Evolutionary conservation across 2,329 filamentous ascomycete species (phyloP).

Genomic region (Cladosporium sp.): DNA sequence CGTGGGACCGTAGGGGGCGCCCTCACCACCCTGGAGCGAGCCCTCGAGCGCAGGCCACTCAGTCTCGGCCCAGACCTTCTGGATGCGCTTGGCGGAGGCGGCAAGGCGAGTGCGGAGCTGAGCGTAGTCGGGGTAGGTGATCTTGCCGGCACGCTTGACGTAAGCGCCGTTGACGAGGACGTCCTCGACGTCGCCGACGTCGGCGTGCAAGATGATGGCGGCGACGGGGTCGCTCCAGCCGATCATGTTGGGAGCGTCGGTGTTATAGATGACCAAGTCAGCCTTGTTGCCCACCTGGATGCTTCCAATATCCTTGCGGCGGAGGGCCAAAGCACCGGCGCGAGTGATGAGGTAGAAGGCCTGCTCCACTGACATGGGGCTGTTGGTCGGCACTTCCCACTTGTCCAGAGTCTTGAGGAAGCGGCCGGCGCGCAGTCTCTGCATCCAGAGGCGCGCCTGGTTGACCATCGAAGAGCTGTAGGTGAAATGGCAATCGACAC

Average conservation of each 20-base stretch:
- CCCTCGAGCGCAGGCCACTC: constrained; percentile 9
- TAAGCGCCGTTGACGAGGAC: constrained; percentile 50
- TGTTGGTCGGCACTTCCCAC: constrained; percentile 44
- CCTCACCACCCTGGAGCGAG: constrained; percentile 5
- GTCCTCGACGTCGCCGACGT: constrained; percentile 49
- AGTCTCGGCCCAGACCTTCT: constrained; percentile 12
- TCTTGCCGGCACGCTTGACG: constrained; percentile 41
- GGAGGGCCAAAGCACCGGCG: constrained; percentile 49
- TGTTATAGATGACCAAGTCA: constrained; percentile 52
- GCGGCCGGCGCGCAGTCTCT: constrained; percentile 39
- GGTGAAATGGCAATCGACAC: constrained; percentile 21
- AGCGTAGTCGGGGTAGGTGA: constrained; percentile 14
- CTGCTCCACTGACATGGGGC: constrained; percentile 51
- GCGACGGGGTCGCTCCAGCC: constrained; percentile 55
- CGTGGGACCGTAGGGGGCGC: constrained; percentile 1
- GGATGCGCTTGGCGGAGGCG: constrained; percentile 10
- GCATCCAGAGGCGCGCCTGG: constrained; percentile 54
- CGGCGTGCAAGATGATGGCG: constrained; percentile 53
- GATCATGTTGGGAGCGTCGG: constrained; percentile 45
- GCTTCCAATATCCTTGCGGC: constrained; percentile 49
- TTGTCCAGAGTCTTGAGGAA: constrained; percentile 37
- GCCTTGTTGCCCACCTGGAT: constrained; percentile 50
- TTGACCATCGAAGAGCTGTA: constrained; percentile 33
- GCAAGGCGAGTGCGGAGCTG: constrained; percentile 2
- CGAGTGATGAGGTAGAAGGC: constrained; percentile 55